Base-by-base conservation (phyloP, 345 rosid species). In the Hirschfeldia incana region DNA sequence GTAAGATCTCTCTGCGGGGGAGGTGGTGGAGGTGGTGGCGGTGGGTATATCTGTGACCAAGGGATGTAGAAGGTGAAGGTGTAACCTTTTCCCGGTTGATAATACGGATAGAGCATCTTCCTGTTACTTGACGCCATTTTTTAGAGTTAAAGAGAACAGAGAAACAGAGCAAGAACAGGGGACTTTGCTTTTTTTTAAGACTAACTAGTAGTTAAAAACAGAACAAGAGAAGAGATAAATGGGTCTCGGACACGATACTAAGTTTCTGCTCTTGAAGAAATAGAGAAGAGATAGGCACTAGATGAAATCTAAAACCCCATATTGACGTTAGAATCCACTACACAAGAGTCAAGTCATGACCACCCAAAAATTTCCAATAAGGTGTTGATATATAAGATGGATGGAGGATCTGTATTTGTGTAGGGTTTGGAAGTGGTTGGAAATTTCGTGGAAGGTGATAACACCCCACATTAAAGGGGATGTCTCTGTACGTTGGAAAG, bases 91-190 rank as follows among this genome's bases (percentile, higher is more conserved):
- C n/a, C 1, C 5, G 27, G 75, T 70, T 3, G 61, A 60, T 1
- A 10, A 60, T 1, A 10, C 0, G 55, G 0, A 21, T 3, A 29
- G 30, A 67, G 16, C 65, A 67, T 67, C 74, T 67, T 79, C 69
- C 82, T 73, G 78, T 61, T 53, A 44, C 8, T 6, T 29, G 53
- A 46, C 64, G 12, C 74, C 82, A 79, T 79, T 46, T 42, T 15
- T 39, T 4, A 8, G 27, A 51, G 70, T 53, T 70, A 3, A 3
- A 15, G 8, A 64, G 61, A 62, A 4, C 8, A 65, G 3, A 28
- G 34, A 72, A 67, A 78, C 67, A 72, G 68, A 78, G 76, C 59
- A 70, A 62, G 13, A 64, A 28, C 57, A 78, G 76, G 16, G 49
- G 67, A 63, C 11, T 30, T 6, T n/a, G n/a, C 65, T 61, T 10